These are phyloP conservation scores for Xylariaceae sp. DNA, from an alignment of 2,329 filamentous ascomycete genomes.

Conservation along the genomic window DNA sequence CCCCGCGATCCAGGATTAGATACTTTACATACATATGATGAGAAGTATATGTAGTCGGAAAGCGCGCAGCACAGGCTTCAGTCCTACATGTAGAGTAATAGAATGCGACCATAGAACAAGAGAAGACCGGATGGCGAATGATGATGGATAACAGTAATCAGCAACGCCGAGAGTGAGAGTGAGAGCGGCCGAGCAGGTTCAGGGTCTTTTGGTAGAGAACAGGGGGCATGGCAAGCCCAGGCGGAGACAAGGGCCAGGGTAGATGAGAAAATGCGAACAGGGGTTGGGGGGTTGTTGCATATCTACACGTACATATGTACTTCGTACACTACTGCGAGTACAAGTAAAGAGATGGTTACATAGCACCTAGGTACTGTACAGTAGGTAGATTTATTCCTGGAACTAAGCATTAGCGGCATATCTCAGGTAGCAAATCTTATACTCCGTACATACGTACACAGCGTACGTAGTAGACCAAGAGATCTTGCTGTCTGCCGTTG, in stretches of 20 bases:
- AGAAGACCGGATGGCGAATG: slow-evolving; percentile 23
- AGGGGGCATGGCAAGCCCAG: slow-evolving; percentile 27
- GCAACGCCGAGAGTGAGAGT: slow-evolving; percentile 26
- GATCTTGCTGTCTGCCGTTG: too few relatives aligned
- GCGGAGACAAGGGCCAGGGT: slow-evolving; percentile 26
- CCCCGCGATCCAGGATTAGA: slow-evolving; percentile 21
- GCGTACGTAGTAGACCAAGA: too few relatives aligned
- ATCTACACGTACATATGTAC: background rate
- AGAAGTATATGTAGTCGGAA: slow-evolving; percentile 16
- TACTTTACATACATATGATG: background rate
- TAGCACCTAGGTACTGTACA: too few relatives aligned
- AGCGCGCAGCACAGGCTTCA: slow-evolving; percentile 16
- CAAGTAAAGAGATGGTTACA: too few relatives aligned
- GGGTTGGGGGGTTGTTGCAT: slow-evolving; percentile 6
- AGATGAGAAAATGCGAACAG: slow-evolving; percentile 21
- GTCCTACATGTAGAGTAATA: slow-evolving; percentile 25
- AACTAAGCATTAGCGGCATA: too few relatives aligned
- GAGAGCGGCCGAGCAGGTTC: slow-evolving; percentile 27
- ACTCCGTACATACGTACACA: too few relatives aligned
- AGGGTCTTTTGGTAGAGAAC: slow-evolving; percentile 19
- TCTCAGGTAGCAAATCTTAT: too few relatives aligned
- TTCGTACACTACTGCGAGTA: too few relatives aligned
- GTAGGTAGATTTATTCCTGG: too few relatives aligned
- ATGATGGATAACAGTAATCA: slow-evolving; percentile 30
- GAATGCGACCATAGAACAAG: slow-evolving; percentile 27